Conservation (phyloP, 345 rosid genomes). For the Brassica incana region DNA sequence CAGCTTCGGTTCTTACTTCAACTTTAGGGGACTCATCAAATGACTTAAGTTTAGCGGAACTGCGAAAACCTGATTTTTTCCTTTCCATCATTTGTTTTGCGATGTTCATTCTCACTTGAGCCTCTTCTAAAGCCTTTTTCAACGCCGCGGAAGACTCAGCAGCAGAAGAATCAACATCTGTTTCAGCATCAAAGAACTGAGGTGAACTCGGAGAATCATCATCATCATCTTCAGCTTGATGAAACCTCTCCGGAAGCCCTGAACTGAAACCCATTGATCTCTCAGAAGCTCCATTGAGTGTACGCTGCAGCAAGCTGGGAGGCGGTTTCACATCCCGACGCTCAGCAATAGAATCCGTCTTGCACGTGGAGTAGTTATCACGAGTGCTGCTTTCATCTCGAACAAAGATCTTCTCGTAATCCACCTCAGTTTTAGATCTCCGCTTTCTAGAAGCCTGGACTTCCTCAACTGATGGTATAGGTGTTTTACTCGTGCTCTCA, state of each 20-base stretch:
- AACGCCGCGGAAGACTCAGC: slow-evolving; percentile 89
- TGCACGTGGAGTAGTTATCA: slow-evolving; percentile 24
- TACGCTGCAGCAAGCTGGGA: slow-evolving; percentile 30
- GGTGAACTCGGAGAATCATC: slow-evolving; percentile 51
- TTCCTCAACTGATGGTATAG: slow-evolving; percentile 34
- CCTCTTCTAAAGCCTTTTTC: slow-evolving; percentile 84
- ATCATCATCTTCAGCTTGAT: slow-evolving; percentile 41
- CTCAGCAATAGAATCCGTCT: slow-evolving; percentile 37
- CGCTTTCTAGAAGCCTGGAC: slow-evolving; percentile 29
- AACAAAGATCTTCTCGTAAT: slow-evolving; percentile 15
- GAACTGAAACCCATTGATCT: slow-evolving; percentile 32
- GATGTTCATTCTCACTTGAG: slow-evolving; percentile 66
- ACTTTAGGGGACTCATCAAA: slow-evolving; percentile 34
- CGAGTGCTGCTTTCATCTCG: slow-evolving; percentile 32
- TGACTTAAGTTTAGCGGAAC: slow-evolving; percentile 41
- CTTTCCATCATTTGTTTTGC: slow-evolving; percentile 81
- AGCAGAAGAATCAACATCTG: slow-evolving; percentile 75
- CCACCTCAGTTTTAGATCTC: slow-evolving; percentile 34
- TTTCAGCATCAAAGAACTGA: slow-evolving; percentile 61
- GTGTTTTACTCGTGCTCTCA: slow-evolving; percentile 32
- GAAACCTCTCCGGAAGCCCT: slow-evolving; percentile 41
- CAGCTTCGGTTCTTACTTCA: slow-evolving; percentile 27
- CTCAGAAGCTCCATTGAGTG: slow-evolving; percentile 25
- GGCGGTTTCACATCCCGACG: slow-evolving; percentile 40
- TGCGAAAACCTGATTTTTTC: slow-evolving; percentile 56